Evolutionary conservation across 768 basidiomycete species (phyloP).

Genomic region (Royoungia palumana): DNA sequence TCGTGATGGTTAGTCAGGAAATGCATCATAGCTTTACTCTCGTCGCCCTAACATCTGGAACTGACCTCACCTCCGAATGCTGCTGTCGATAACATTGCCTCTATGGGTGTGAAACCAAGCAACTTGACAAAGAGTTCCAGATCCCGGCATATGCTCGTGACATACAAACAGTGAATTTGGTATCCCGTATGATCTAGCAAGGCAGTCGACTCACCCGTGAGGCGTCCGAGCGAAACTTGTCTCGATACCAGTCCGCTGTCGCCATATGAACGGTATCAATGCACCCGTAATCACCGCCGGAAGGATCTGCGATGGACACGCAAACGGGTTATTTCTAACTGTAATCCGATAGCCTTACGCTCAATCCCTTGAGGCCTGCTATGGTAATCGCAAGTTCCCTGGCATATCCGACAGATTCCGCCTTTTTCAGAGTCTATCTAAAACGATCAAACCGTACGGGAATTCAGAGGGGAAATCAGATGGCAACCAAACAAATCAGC

Average conservation of each 20-base stretch:
- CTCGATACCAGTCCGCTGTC: neutral
- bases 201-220: constrained; percentile 20
- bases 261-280: neutral
- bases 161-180: constrained; percentile 1
- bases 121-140: constrained; percentile 37
- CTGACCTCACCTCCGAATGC: constrained; percentile 35
- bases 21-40: no score
- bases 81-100: constrained; percentile 34
- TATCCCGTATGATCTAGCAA: neutral
- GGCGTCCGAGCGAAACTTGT: constrained; percentile 31
- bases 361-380: constrained; percentile 36
- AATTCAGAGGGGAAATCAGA: no score
- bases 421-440: constrained; percentile 17
- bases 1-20: no score
- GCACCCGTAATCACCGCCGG: constrained; percentile 39
- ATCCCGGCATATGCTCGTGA: constrained; percentile 31
- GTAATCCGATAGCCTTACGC: neutral
- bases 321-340: neutral
- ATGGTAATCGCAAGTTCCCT: constrained; percentile 34
- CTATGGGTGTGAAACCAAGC: constrained; percentile 35
- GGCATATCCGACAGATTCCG: constrained; percentile 18
- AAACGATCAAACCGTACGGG: neutral
- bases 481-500: no score
- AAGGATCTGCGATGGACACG: constrained; percentile 15
- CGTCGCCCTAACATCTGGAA: no score